A percentile compares a stretch with the other conserved stretches of the same genome.
Evolutionary conservation across 208 protist species (phyloP).

Genomic region (Trypanosoma rangeli): DNA sequence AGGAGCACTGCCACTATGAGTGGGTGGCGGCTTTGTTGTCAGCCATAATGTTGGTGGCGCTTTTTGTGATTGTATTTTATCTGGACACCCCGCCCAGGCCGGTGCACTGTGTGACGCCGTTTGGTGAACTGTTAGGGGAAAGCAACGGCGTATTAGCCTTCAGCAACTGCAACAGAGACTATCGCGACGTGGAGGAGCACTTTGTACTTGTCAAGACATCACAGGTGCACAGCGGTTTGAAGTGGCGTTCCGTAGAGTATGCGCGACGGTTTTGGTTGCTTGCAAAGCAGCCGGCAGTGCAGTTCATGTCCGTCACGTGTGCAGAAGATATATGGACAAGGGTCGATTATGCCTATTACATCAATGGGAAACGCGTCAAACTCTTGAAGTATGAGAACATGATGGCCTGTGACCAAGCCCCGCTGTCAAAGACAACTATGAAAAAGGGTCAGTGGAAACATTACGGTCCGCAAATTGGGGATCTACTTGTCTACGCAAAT

Average conservation of each 20-base stretch:
- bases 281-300: slow-evolving; percentile 8
- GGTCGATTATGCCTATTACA: neutral
- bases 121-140: slow-evolving; percentile 44
- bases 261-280: slow-evolving; percentile 87
- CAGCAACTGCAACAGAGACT: slow-evolving; percentile 67
- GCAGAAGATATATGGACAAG: slow-evolving; percentile 23
- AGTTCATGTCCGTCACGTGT: slow-evolving; percentile 8
- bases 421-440: slow-evolving; percentile 1
- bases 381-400: slow-evolving; percentile 15
- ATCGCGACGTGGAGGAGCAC: slow-evolving; percentile 24
- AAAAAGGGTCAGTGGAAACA: neutral
- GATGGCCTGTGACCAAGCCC: neutral
- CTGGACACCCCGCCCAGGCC: slow-evolving; percentile 29
- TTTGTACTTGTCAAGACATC: slow-evolving; percentile 10
- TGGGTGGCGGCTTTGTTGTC: slow-evolving; percentile 59
- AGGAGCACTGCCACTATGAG: slow-evolving; percentile 72
- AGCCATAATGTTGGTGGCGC: slow-evolving; percentile 42
- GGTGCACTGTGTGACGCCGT: slow-evolving; percentile 12
- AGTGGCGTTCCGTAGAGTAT: slow-evolving; percentile 90
- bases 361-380: slow-evolving; percentile 36
- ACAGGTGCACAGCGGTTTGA: slow-evolving; percentile 35
- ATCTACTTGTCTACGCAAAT: slow-evolving; percentile 74
- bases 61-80: slow-evolving; percentile 57
- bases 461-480: slow-evolving; percentile 36
- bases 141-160: slow-evolving; percentile 52